Conservation (phyloP, 140 eudicot genomes). For the Oenanthe javanica region DNA sequence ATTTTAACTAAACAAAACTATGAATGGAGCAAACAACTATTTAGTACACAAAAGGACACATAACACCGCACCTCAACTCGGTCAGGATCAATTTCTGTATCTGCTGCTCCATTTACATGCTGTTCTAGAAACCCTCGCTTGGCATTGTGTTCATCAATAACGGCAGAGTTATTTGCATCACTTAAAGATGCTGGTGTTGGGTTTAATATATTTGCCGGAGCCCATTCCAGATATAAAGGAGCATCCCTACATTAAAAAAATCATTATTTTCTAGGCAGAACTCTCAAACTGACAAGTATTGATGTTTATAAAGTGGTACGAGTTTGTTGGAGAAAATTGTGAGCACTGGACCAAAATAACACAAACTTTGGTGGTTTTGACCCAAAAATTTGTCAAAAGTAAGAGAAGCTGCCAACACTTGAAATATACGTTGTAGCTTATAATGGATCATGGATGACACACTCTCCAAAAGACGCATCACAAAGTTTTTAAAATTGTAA, state of each 20-base stretch:
- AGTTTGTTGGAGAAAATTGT: neutral
- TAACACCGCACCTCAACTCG: conserved; percentile 60
- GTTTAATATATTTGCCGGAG: conserved; percentile 62
- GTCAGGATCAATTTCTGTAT: conserved; percentile 64
- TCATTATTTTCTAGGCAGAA: conserved; percentile 2
- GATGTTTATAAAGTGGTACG: neutral
- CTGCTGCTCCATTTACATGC: conserved; percentile 42
- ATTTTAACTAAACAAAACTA: neutral
- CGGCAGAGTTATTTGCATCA: conserved; percentile 21
- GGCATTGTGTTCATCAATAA: conserved; percentile 42
- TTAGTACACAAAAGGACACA: neutral
- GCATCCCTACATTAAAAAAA: conserved; percentile 40
- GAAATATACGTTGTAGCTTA: neutral
- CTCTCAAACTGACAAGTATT: neutral
- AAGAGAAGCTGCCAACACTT: neutral
- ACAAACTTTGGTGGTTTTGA: neutral
- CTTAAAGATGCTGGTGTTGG: conserved; percentile 20
- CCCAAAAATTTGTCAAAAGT: neutral
- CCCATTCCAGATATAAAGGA: conserved; percentile 87
- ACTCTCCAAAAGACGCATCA: neutral
- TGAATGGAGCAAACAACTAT: neutral
- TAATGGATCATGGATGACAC: neutral
- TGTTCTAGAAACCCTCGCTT: conserved; percentile 55
- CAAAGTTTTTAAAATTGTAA: neutral
- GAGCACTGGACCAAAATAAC: neutral